Base-by-base conservation (phyloP, 148 eudicot genomes). In the Diospyros lotus region DNA sequence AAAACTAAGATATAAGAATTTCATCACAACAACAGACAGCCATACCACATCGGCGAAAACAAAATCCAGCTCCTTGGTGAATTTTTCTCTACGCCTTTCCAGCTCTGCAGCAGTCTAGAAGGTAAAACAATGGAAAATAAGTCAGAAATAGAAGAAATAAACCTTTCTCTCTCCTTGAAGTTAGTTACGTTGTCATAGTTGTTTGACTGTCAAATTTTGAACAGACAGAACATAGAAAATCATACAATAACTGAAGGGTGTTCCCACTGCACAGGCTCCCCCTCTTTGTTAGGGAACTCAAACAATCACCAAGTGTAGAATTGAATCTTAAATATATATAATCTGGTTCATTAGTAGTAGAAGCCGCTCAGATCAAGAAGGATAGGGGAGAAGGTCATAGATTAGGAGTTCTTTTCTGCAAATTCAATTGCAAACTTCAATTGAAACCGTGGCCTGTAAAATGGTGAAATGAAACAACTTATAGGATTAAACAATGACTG, bases 1-100 rank as follows among this genome's bases (percentile, higher is more conserved):
- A 74, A 45, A 68, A 66, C 73, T 51, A 76, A 28, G 15, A 50
- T 54, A 71, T 10, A 72, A 72, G 52, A 51, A 1, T 12, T 40
- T 68, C 46, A 45, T 59, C 51, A 43, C 41, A 62, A 13, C 39
- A 69, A 72, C 48, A 77, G 71, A 40, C 87, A 77, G 71, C 43
- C 87, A 66, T 93, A 93, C 98, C 93, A 93, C 98, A 68, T 93
- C 98, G 52, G 98, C 98, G 15, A 85, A 81, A 74, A 93, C 98
- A 79, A 93, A 91, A 80, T 93, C 98, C 50, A 93, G 82, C 85
- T 93, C 98, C 81, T 93, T 93, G 69, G 80, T 84, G 71, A 93
- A 93, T 0, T 91, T 91, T 70, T 89, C 98, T 70, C 84, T 86
- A 1, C 98, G 91, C 65, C 82, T 84, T 77, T 91, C 89, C 70